phyloP scores from a whole-genome alignment of 73 alveolate genomes.

The Uronychia binucleata region DNA sequence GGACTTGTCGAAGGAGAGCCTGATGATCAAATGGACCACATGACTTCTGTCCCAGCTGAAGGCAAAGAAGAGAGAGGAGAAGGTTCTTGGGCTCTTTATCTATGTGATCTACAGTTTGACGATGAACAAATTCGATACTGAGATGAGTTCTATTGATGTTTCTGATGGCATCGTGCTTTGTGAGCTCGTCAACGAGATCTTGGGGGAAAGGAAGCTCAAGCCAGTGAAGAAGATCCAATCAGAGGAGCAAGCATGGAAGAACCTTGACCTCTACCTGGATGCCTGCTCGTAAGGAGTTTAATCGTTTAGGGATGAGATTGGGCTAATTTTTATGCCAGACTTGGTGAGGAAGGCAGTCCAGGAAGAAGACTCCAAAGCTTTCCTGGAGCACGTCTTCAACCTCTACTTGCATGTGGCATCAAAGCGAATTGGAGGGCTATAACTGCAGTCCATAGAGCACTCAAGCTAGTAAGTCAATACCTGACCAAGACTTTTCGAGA shows the following conservation, averaged over 20 bases:
- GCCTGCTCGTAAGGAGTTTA: background rate
- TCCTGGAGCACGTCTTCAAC: background rate
- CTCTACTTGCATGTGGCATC: background rate
- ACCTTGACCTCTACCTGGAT: background rate
- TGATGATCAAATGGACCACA: background rate
- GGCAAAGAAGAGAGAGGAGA: background rate
- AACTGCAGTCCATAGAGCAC: no score
- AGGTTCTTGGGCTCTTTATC: background rate
- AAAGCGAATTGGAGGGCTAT: background rate
- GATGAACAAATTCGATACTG: background rate
- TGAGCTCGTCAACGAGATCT: background rate
- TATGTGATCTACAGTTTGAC: background rate
- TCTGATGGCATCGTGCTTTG: background rate
- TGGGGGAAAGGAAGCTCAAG: background rate
- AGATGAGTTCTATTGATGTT: background rate
- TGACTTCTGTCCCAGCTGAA: background rate
- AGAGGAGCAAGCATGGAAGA: background rate
- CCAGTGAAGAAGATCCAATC: background rate
- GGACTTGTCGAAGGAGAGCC: background rate
- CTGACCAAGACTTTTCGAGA: background rate
- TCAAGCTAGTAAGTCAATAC: no score
- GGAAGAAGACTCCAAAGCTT: background rate
- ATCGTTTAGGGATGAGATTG: background rate
- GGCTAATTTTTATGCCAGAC: background rate
- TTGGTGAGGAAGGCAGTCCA: background rate